Evolutionary conservation across 371 early-diverging fungal genomes (phyloP).

Genomic region (Syncephalastrum racemosum): DNA sequence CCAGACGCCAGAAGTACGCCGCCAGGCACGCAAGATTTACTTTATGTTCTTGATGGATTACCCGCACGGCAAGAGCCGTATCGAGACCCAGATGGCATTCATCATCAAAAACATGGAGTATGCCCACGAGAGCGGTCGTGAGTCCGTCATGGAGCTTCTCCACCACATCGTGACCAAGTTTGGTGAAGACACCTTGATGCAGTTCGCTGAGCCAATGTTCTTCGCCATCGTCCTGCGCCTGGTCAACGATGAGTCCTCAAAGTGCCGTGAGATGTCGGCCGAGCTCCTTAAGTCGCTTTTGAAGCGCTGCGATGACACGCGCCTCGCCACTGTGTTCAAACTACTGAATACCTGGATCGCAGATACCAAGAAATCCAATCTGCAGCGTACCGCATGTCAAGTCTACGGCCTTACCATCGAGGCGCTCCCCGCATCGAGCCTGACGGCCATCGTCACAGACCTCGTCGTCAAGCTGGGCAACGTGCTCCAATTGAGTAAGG

Average conservation of each 20-base stretch:
- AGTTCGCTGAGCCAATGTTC: slow-evolving; percentile 82
- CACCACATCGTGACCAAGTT: slow-evolving; percentile 77
- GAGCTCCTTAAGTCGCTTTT: slow-evolving; percentile 69
- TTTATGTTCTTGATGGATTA: slow-evolving; percentile 93
- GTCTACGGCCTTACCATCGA: slow-evolving; percentile 83
- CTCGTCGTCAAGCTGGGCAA: slow-evolving; percentile 50
- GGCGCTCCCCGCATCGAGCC: slow-evolving; percentile 60
- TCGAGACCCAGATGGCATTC: slow-evolving; percentile 82
- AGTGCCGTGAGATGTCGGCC: slow-evolving; percentile 89
- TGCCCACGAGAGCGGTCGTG: slow-evolving; percentile 87
- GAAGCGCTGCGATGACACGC: slow-evolving; percentile 53
- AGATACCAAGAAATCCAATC: slow-evolving; percentile 49
- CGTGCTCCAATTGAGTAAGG: slow-evolving; percentile 36
- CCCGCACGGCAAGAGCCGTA: slow-evolving; percentile 82
- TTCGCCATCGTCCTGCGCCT: slow-evolving; percentile 80
- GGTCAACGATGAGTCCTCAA: slow-evolving; percentile 87
- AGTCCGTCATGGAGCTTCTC: slow-evolving; percentile 84
- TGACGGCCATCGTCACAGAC: slow-evolving; percentile 30
- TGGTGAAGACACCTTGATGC: slow-evolving; percentile 68
- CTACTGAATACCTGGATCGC: slow-evolving; percentile 77
- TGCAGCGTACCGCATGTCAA: slow-evolving; percentile 80
- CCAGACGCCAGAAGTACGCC: slow-evolving; percentile 77
- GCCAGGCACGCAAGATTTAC: slow-evolving; percentile 77
- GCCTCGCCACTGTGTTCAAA: slow-evolving; percentile 55
- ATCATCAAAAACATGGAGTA: slow-evolving; percentile 87